phyloP scores from a whole-genome alignment of 2,329 filamentous ascomycete genomes.

The Didymella glomerata region DNA sequence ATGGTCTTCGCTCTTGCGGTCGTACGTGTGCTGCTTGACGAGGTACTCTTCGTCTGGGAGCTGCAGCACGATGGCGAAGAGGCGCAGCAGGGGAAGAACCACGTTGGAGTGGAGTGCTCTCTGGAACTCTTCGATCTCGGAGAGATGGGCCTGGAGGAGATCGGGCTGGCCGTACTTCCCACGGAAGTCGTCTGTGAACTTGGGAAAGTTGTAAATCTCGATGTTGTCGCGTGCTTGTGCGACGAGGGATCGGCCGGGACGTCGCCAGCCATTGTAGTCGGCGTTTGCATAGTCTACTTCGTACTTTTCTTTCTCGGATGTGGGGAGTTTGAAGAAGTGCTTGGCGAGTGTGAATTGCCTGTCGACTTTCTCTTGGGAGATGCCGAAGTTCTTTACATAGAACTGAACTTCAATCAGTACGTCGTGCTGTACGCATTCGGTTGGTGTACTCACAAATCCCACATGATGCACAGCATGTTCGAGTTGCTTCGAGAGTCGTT shows the following conservation, averaged over 20 bases:
- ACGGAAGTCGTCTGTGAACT: conserved; percentile 67
- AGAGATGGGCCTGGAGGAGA: conserved; percentile 52
- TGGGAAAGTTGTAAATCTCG: conserved; percentile 68
- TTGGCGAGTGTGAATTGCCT: conserved; percentile 69
- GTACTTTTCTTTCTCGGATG: conserved; percentile 67
- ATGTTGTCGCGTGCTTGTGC: conserved; percentile 61
- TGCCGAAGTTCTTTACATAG: conserved; percentile 68
- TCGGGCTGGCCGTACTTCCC: conserved; percentile 51
- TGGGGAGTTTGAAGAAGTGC: conserved; percentile 64
- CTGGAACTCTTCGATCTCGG: conserved; percentile 65
- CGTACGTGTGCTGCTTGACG: conserved; percentile 65
- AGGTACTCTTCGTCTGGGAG: conserved; percentile 67
- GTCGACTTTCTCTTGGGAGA: conserved; percentile 68
- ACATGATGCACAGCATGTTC: conserved; percentile 61
- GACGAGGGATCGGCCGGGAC: conserved; percentile 46
- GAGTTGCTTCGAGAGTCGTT: conserved; percentile 63
- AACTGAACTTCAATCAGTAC: conserved; percentile 56
- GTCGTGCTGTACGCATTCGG: not conserved
- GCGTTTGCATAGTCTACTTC: conserved; percentile 55
- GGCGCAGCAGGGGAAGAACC: conserved; percentile 64
- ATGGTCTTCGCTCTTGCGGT: conserved; percentile 66
- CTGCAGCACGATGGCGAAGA: conserved; percentile 69
- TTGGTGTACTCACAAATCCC: conserved; percentile 48
- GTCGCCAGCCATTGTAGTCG: conserved; percentile 62
- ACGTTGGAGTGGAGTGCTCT: conserved; percentile 62